Percentiles rank a stretch among this genome's conserved stretches.
Conservation (phyloP, 495 filamentous ascomycete species). For the Daldinia bambusicola region DNA sequence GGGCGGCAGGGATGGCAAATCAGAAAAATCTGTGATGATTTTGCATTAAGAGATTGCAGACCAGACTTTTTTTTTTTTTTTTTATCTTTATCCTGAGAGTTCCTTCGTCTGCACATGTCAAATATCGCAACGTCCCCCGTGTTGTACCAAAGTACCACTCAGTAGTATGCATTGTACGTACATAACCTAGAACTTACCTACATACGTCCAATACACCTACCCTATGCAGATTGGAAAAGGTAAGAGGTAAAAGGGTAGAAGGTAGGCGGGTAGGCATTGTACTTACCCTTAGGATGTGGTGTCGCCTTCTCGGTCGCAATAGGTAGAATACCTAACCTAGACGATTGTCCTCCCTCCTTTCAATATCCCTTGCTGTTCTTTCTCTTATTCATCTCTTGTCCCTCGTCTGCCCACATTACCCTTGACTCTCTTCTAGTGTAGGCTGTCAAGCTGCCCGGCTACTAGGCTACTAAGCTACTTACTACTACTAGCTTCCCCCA, state of each 20-base stretch:
- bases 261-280: conserved; percentile 2
- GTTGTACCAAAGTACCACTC: background rate
- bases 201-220: background rate
- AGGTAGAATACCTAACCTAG: background rate
- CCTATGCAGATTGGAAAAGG: conserved; percentile 3
- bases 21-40: conserved; percentile 39
- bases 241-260: background rate
- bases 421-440: conserved; percentile 1
- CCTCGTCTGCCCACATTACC: conserved; percentile 17
- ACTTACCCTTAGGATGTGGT: conserved; percentile 6
- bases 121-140: background rate
- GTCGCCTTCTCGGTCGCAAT: conserved; percentile 8
- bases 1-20: conserved; percentile 27
- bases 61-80: conserved; percentile 2
- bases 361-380: background rate
- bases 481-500: background rate
- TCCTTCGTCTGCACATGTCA: conserved; percentile 34
- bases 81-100: background rate
- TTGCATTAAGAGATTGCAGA: conserved; percentile 28
- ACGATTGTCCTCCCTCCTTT: conserved; percentile 8
- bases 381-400: background rate
- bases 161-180: background rate
- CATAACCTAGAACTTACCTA: no score
- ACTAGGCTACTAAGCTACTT: no score
- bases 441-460: no score